Evolutionary conservation across 331 rosid genomes (phyloP), one percentile per base, ranked within the genome.

Genomic region (Quercus phellos): DNA sequence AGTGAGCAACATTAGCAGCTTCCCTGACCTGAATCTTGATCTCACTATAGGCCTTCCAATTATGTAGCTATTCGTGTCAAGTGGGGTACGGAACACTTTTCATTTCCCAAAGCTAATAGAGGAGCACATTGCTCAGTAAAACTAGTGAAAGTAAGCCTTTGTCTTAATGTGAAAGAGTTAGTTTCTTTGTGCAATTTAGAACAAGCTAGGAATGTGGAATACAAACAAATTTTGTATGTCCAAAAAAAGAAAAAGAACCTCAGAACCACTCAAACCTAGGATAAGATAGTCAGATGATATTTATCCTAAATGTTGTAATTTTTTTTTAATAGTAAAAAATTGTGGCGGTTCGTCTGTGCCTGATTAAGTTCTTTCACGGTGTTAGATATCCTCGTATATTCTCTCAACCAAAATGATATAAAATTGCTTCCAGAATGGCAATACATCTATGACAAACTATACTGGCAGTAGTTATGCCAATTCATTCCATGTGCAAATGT

Each of bases 1-100:
- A 19, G 67, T 68, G 22, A 73, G 77, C 82, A 60, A 72, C 63
- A 71, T 70, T 35, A 77, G 77, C 55, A 55, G n/a, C 50, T 73
- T 80, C 51, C 84, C 85, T 3, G 87, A 77, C 64, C 68, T 84
- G 53, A 84, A 84, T 74, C 85, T 84, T 73, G 87, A 80, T 43
- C 77, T 73, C 59, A 68, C 79, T 0, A 66, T 66, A 17, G 71
- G 71, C 24, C 71, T 66, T 66, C 71, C 71, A 16, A 12, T 30
- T 8, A 17, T 32, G 50, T 12, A 64, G 43, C 46, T 38, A 38
- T 8, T 63, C 43, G 22, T 16, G 9, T 64, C 8, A 2, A 30
- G n/a, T 17, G 50, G 70, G 68, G 6, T 24, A 30, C 3, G 14
- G 38, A 60, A 55, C 63, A 22, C 63, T 55, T 9, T 46, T 1